phyloP scores from a whole-genome alignment of 2,329 filamentous ascomycete species.

The Podosphaera aphanis region DNA sequence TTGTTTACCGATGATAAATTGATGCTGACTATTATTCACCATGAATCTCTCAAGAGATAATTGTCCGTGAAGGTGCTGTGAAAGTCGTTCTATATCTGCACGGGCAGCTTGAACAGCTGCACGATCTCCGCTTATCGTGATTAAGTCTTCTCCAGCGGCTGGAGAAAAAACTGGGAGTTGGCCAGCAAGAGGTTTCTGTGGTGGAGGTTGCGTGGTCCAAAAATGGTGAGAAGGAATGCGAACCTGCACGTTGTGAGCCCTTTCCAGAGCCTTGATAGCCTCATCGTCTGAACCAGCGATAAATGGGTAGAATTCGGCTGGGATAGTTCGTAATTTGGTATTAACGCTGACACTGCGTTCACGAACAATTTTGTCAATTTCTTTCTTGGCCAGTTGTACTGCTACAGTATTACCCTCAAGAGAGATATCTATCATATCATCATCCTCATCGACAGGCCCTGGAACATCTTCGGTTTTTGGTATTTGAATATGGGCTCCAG shows the following conservation, averaged over 20 bases:
- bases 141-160: conserved; percentile 48
- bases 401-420: conserved; percentile 84
- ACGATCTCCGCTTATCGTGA: conserved; percentile 71
- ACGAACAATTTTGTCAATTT: conserved; percentile 69
- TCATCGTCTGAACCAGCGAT: conserved; percentile 60
- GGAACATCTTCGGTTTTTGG: conserved; percentile 50
- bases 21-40: conserved; percentile 70
- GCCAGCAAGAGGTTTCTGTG: conserved; percentile 34
- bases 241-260: conserved; percentile 53
- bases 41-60: conserved; percentile 56
- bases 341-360: conserved; percentile 67
- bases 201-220: conserved; percentile 44
- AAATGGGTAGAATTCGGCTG: conserved; percentile 87
- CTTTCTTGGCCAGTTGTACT: conserved; percentile 58
- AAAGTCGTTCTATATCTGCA: conserved; percentile 57
- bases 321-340: conserved; percentile 60
- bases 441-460: conserved; percentile 38
- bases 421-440: conserved; percentile 65
- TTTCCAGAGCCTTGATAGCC: conserved; percentile 42
- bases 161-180: conserved; percentile 47
- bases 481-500: conserved; percentile 74
- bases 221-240: conserved; percentile 63
- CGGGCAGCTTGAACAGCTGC: conserved; percentile 57
- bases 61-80: conserved; percentile 50
- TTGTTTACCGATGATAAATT: conserved; percentile 77